Percentiles rank a stretch among this genome's conserved stretches.
Conservation (phyloP, 2,329 filamentous ascomycete species). For the Aureobasidium pullulans region DNA sequence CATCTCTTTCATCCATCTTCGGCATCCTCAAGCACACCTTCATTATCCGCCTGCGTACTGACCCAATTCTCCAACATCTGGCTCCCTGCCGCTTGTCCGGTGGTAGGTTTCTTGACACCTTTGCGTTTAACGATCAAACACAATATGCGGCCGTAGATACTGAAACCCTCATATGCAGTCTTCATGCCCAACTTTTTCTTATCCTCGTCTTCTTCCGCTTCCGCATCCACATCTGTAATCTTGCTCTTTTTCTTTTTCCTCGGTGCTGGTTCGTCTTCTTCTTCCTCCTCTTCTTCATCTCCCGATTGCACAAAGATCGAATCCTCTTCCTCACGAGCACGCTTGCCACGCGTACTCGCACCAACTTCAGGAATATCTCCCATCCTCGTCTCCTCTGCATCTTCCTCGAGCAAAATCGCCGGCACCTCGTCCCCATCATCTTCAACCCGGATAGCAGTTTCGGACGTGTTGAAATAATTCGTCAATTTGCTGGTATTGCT, state of each 20-base stretch:
- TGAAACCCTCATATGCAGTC: slow-evolving; percentile 89
- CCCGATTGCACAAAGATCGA: slow-evolving; percentile 31
- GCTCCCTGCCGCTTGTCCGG: slow-evolving; percentile 22
- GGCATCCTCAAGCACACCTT: slow-evolving; percentile 26
- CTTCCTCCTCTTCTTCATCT: slow-evolving; percentile 30
- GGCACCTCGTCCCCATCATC: slow-evolving; percentile 40
- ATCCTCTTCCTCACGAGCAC: slow-evolving; percentile 22
- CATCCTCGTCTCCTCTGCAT: slow-evolving; percentile 35
- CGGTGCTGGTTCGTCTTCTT: slow-evolving; percentile 22
- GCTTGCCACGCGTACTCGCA: slow-evolving; percentile 17
- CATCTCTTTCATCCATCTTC: slow-evolving; percentile 16
- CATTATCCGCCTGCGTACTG: slow-evolving; percentile 29
- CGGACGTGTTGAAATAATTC: slow-evolving; percentile 36
- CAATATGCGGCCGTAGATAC: slow-evolving; percentile 86
- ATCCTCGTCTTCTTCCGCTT: slow-evolving; percentile 47
- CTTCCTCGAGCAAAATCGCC: slow-evolving; percentile 43
- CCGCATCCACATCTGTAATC: slow-evolving; percentile 18
- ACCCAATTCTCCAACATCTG: slow-evolving; percentile 36
- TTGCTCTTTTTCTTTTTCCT: slow-evolving; percentile 24
- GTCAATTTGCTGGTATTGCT: slow-evolving; percentile 42
- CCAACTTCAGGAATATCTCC: slow-evolving; percentile 48
- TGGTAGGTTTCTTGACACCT: slow-evolving; percentile 35
- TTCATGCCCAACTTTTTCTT: slow-evolving; percentile 88
- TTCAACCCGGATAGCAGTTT: slow-evolving; percentile 34
- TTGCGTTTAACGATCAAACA: slow-evolving; percentile 82